Evolutionary conservation across 768 basidiomycete species (phyloP).

Genomic region (Kwoniella newhampshirensis): DNA sequence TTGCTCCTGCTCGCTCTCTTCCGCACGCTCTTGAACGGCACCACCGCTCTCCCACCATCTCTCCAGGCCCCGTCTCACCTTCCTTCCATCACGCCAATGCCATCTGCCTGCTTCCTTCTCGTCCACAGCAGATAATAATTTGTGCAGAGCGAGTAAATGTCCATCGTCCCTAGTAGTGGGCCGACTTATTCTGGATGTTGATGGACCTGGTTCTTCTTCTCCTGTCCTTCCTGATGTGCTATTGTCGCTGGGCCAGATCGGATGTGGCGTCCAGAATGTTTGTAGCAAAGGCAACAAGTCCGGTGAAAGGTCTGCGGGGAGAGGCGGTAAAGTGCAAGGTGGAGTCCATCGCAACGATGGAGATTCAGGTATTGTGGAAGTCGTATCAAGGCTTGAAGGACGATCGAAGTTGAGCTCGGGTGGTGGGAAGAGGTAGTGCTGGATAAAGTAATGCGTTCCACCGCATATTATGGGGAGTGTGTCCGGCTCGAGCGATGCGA

Average conservation of each 20-base stretch:
- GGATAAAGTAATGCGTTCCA: slow-evolving; percentile 96
- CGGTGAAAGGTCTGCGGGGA: slow-evolving; percentile 15
- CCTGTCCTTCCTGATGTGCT: neutral
- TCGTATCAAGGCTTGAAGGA: neutral
- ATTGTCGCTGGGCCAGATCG: slow-evolving; percentile 21
- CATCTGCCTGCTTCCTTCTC: slow-evolving; percentile 72
- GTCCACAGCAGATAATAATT: slow-evolving; percentile 69
- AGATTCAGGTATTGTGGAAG: slow-evolving; percentile 8
- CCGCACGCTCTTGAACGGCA: slow-evolving; percentile 66
- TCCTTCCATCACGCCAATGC: slow-evolving; percentile 95
- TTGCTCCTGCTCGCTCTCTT: slow-evolving; percentile 20
- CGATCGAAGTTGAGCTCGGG: slow-evolving; percentile 37
- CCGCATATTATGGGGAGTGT: slow-evolving; percentile 87
- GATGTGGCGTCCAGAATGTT: slow-evolving; percentile 40
- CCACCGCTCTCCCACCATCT: slow-evolving; percentile 72
- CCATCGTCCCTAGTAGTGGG: slow-evolving; percentile 23
- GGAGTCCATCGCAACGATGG: slow-evolving; percentile 34
- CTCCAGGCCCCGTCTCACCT: slow-evolving; percentile 74
- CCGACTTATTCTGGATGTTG: neutral
- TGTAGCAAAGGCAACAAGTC: slow-evolving; percentile 24
- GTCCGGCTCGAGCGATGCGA: slow-evolving; percentile 35
- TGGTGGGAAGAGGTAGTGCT: slow-evolving; percentile 84
- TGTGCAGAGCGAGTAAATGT: slow-evolving; percentile 60
- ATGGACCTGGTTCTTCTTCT: slow-evolving; percentile 1
- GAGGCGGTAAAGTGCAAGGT: slow-evolving; percentile 27